Evolutionary conservation across 495 filamentous ascomycete genomes (phyloP), one percentile per base, ranked within the genome.

Genomic region (Hypomontagnella submonticulosa): DNA sequence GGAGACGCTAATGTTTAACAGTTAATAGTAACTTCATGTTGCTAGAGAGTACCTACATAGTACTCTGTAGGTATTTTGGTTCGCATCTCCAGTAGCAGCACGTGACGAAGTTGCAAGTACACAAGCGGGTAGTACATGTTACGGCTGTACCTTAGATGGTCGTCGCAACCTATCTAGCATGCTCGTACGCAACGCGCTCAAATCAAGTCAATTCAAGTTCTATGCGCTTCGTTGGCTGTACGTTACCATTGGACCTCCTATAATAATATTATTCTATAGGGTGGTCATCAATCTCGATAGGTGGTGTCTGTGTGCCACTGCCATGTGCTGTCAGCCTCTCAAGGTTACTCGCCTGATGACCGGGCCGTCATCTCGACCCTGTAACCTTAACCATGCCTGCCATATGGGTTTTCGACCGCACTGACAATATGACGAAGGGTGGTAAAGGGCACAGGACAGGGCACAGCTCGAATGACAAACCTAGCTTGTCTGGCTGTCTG

Each of bases 241-340:
- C 23, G 23, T 27, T 27, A 27, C 23, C 23, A 27, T 27, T 3
- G 6, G 23, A 2, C 23, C 23, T 27, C 23, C 23, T 27, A 27
- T 27, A 27, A 27, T 27, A 6, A 27, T 27, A 27, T 44, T 27
- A 27, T 44, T 4, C 56, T 30, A 55, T 56, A n/a, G 12, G 50
- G 55, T 62, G 37, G 30, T 55, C 55, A 56, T 49, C 49, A 60
- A 64, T 69, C 55, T 57, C 60, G 56, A 69, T 69, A 42, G 32
- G 51, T 69, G 60, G 23, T 27, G 23, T 27, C 23, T 16, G 65
- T 40, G 54, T 64, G 55, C 11, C 66, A 60, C 30, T 68, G 66
- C 66, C 66, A 69, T 69, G 66, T 69, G 66, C 60, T 53, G 60
- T 69, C 55, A 69, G 60, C 66, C 66, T 57, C 55, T 53, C 50